phyloP scores from a whole-genome alignment of 345 rosid genomes.

The Boechera stricta region DNA sequence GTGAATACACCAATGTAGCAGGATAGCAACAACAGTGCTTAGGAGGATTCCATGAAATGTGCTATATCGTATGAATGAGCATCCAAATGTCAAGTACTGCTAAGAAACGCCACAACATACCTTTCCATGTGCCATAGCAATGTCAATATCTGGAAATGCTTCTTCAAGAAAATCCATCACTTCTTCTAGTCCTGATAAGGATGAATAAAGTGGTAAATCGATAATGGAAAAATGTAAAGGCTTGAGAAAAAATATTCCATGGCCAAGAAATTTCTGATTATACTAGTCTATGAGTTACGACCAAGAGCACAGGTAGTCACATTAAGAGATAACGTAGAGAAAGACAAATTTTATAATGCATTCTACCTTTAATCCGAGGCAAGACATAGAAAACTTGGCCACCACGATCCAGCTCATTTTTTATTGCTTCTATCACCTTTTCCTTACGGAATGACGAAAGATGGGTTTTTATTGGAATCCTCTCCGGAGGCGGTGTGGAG shows the following conservation, averaged over 20 bases:
- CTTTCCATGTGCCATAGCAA: conserved; percentile 97
- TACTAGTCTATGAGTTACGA: conserved; percentile 26
- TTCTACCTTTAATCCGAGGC: conserved; percentile 91
- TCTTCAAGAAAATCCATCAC: conserved; percentile 75
- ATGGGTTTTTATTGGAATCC: conserved; percentile 93
- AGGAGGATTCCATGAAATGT: conserved; percentile 28
- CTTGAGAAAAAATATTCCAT: conserved; percentile 1
- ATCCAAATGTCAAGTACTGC: conserved; percentile 32
- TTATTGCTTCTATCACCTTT: conserved; percentile 70
- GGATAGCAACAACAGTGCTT: conserved; percentile 25
- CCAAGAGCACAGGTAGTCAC: conserved; percentile 26
- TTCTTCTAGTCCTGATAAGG: conserved; percentile 83
- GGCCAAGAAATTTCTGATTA: conserved; percentile 20
- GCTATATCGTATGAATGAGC: conserved; percentile 16
- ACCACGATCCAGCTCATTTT: conserved; percentile 80
- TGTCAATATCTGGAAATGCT: conserved; percentile 71
- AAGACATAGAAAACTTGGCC: conserved; percentile 96
- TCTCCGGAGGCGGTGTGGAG: conserved; percentile 96
- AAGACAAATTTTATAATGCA: conserved; percentile 18
- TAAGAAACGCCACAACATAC: conserved; percentile 48
- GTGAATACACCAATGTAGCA: conserved; percentile 44
- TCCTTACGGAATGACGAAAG: conserved; percentile 71
- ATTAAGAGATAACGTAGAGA: conserved; percentile 25
- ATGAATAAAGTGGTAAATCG: conserved; percentile 32
- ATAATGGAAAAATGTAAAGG: conserved; percentile 4